These are phyloP conservation scores for Epichloe hybrida DNA, from an alignment of 2,329 filamentous ascomycete genomes.

Conservation along the genomic window DNA sequence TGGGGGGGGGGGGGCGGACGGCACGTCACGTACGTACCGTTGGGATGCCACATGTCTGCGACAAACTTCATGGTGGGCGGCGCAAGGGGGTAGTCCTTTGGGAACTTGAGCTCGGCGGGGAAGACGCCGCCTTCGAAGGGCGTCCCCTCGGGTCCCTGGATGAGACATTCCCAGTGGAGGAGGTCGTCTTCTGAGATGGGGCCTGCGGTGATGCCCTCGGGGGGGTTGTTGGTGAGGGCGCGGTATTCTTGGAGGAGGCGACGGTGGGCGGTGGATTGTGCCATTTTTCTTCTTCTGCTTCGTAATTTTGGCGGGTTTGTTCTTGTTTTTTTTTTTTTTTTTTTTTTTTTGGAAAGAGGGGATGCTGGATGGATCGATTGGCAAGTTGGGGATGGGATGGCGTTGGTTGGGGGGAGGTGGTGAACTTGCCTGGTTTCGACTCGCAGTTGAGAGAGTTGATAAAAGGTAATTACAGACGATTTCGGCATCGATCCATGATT, in stretches of 20 bases:
- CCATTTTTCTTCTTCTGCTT: slow-evolving; percentile 25
- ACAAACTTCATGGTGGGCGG: slow-evolving; percentile 95
- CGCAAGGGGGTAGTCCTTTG: slow-evolving; percentile 92
- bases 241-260: slow-evolving; percentile 96
- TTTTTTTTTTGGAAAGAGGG: no score
- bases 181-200: slow-evolving; percentile 90
- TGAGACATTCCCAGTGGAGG: slow-evolving; percentile 90
- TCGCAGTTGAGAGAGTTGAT: no score
- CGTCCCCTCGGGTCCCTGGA: slow-evolving; percentile 88
- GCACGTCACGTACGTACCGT: slow-evolving; percentile 42
- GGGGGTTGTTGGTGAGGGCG: slow-evolving; percentile 86
- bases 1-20: no score
- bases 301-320: not conserved
- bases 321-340: no score
- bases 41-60: slow-evolving; percentile 91
- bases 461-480: fast-evolving
- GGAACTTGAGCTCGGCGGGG: slow-evolving; percentile 86
- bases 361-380: no score
- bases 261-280: slow-evolving; percentile 51
- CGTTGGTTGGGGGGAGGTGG: no score
- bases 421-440: no score
- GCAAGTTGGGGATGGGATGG: no score
- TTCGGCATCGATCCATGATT: fast-evolving
- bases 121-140: slow-evolving; percentile 95
- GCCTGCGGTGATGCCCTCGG: slow-evolving; percentile 94